Percentiles rank a stretch among this genome's conserved stretches.
Evolutionary conservation across 495 filamentous ascomycete genomes (phyloP).

Genomic region (Sordaria brevicollis): DNA sequence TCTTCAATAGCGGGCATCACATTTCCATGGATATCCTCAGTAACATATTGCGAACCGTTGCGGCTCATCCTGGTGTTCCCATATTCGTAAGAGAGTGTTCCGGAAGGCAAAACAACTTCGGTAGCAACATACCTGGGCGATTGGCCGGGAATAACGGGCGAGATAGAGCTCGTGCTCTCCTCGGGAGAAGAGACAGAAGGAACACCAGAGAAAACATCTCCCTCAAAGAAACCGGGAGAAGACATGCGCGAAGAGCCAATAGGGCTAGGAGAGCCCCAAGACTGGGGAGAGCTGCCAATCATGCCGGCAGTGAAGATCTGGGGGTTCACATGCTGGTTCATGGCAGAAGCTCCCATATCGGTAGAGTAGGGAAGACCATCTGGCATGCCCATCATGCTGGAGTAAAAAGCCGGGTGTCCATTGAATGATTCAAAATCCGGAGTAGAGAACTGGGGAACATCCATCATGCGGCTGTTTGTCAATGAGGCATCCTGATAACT

Average conservation of each 20-base stretch:
- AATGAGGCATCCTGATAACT: conserved; percentile 22
- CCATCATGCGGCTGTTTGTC: conserved; percentile 29
- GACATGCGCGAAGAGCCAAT: conserved; percentile 34
- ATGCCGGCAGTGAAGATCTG: conserved; percentile 38
- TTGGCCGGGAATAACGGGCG: conserved; percentile 34
- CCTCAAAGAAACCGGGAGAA: conserved; percentile 36
- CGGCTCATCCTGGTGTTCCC: conserved; percentile 18
- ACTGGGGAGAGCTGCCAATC: conserved; percentile 32
- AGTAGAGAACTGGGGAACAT: conserved; percentile 32
- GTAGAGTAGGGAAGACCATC: conserved; percentile 34
- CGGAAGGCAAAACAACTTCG: not conserved
- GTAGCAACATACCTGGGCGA: conserved; percentile 38
- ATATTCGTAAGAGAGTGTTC: conserved; percentile 15
- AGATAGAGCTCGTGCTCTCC: conserved; percentile 35
- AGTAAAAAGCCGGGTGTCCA: conserved; percentile 25
- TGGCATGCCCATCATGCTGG: conserved; percentile 25
- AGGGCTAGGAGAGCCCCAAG: conserved; percentile 40
- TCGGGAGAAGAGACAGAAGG: conserved; percentile 31
- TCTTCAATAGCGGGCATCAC: conserved; percentile 26
- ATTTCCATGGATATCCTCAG: conserved; percentile 33
- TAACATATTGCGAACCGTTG: conserved; percentile 25
- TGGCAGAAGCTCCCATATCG: conserved; percentile 22
- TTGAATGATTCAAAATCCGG: conserved; percentile 36
- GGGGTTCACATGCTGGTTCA: conserved; percentile 34
- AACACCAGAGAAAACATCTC: conserved; percentile 34